Conservation (phyloP, 805 yeast species). For the Wickerhamia fluorescens region DNA sequence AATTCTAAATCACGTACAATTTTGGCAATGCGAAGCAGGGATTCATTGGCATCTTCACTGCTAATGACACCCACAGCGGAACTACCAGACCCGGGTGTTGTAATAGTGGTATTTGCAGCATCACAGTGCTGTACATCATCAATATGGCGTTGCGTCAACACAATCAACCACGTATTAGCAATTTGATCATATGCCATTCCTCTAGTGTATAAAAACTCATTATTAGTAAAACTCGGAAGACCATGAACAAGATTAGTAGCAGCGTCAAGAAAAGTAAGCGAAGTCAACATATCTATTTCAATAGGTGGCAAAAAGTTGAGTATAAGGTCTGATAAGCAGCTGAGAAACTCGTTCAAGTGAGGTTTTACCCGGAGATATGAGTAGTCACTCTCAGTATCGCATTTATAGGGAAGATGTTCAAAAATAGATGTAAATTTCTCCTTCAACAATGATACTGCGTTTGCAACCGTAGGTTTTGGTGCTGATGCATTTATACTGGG, state of each 20-base stretch:
- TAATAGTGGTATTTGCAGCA: too few species aligned
- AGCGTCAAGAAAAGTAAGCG: slow-evolving; percentile 57
- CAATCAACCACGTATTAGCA: slow-evolving; percentile 49
- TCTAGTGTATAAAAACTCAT: slow-evolving; percentile 47
- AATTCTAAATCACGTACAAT: slow-evolving; percentile 31
- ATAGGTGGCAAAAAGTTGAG: slow-evolving; percentile 67
- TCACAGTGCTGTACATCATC: too few species aligned
- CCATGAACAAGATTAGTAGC: slow-evolving; percentile 54
- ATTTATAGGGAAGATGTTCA: slow-evolving; percentile 63
- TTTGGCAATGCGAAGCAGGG: slow-evolving; percentile 18
- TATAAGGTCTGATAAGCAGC: slow-evolving; percentile 68
- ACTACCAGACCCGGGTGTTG: too few species aligned
- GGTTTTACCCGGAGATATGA: slow-evolving; percentile 69
- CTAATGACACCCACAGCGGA: too few species aligned
- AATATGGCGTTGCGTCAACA: slow-evolving; percentile 29
- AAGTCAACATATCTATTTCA: slow-evolving; percentile 44
- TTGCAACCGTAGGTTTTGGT: slow-evolving; percentile 51
- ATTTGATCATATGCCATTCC: slow-evolving; percentile 55
- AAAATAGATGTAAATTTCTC: slow-evolving; percentile 39
- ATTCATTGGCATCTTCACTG: slow-evolving; percentile 8
- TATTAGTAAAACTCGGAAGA: slow-evolving; percentile 59
- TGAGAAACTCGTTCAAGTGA: slow-evolving; percentile 58
- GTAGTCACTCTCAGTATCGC: slow-evolving; percentile 67
- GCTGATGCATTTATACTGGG: slow-evolving; percentile 43
- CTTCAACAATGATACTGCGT: slow-evolving; percentile 44